Conservation (phyloP, 2,329 filamentous ascomycete species). For the Cryphonectria nitschkei region DNA sequence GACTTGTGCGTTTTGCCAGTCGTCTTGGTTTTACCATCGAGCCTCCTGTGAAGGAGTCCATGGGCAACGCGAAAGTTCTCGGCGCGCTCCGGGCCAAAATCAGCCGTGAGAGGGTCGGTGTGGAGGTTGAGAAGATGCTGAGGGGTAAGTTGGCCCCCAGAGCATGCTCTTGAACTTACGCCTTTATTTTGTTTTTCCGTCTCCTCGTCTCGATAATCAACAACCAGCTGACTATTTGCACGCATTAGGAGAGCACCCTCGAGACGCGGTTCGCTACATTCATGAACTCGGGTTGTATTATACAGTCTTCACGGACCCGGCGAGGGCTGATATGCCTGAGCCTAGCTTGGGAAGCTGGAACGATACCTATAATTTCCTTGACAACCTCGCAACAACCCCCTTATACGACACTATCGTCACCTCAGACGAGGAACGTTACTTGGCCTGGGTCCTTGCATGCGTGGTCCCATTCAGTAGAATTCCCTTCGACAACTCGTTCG, state of each 20-base stretch:
- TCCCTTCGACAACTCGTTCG: conserved; percentile 48
- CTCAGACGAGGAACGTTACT: conserved; percentile 67
- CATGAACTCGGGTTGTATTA: conserved; percentile 69
- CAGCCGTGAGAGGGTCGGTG: conserved; percentile 84
- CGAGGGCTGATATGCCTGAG: conserved; percentile 50
- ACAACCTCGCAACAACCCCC: conserved; percentile 36
- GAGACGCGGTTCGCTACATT: conserved; percentile 65
- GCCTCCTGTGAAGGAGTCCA: conserved; percentile 66
- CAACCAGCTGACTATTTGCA: conserved; percentile 14
- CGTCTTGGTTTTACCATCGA: conserved; percentile 82
- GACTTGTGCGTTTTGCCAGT: conserved; percentile 88
- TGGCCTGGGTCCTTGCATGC: conserved; percentile 77
- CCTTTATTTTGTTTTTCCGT: neutral
- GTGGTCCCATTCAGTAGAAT: conserved; percentile 72
- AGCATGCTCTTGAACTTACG: neutral
- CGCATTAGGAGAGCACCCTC: conserved; percentile 58
- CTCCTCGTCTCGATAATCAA: too few relatives aligned
- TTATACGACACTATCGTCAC: conserved; percentile 61
- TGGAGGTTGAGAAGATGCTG: conserved; percentile 91
- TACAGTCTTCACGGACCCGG: conserved; percentile 74
- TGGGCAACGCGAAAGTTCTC: conserved; percentile 80
- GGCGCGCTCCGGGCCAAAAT: conserved; percentile 84
- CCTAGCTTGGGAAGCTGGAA: conserved; percentile 66
- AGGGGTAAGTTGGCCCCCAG: conserved; percentile 53
- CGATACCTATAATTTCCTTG: conserved; percentile 66